These are phyloP conservation scores for Albifimbria verrucaria DNA, from an alignment of 2,329 filamentous ascomycete genomes.

Conservation along the genomic window DNA sequence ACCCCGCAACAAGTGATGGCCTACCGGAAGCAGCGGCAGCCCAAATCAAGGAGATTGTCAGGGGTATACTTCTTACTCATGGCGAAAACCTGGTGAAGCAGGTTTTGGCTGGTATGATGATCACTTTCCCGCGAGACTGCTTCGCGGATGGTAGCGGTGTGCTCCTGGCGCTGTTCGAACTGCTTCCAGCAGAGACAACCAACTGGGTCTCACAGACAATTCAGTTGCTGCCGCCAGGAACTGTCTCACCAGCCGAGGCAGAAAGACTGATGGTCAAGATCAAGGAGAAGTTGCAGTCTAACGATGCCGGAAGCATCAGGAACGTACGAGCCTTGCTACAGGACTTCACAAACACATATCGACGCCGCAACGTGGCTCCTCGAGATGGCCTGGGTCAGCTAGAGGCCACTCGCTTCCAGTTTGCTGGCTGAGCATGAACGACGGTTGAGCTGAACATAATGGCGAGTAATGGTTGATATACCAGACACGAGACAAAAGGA, in stretches of 20 bases:
- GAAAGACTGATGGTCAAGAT: conserved; percentile 79
- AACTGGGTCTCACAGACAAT: conserved; percentile 83
- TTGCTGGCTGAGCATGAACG: conserved; percentile 39
- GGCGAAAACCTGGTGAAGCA: conserved; percentile 82
- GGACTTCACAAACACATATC: conserved; percentile 95
- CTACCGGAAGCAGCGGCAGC: conserved; percentile 58
- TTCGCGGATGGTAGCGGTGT: conserved; percentile 93
- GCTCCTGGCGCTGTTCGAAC: conserved; percentile 83
- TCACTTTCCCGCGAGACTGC: conserved; percentile 92
- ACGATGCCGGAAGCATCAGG: conserved; percentile 58
- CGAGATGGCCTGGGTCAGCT: conserved; percentile 84
- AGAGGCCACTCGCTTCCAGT: conserved; percentile 84
- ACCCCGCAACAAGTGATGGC: conserved; percentile 60
- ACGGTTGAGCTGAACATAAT: background rate
- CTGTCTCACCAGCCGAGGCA: conserved; percentile 74
- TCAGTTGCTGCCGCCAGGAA: conserved; percentile 76
- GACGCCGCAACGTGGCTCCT: conserved; percentile 91
- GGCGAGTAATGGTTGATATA: background rate
- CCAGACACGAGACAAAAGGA: too few relatives aligned
- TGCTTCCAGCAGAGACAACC: conserved; percentile 76
- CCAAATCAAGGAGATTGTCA: conserved; percentile 71
- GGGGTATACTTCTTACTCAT: conserved; percentile 64
- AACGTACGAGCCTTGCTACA: conserved; percentile 84
- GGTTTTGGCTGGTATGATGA: conserved; percentile 97
- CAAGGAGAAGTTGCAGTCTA: conserved; percentile 68